Evolutionary conservation across 305 asterid species (phyloP).

Genomic region (Fraxinus xanthoxyloides): DNA sequence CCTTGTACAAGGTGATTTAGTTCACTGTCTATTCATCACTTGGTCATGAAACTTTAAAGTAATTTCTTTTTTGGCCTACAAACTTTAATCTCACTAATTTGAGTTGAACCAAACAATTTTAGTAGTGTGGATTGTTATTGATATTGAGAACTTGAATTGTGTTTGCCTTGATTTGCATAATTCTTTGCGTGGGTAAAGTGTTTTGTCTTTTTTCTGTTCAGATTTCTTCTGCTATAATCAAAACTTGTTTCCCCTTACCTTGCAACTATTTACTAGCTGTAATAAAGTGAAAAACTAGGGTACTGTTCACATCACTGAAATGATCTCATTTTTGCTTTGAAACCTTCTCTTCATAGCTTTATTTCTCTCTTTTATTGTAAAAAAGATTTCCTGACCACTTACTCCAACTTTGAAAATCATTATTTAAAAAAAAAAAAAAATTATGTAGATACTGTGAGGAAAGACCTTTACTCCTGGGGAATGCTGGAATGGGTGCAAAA

Average conservation of each 20-base stretch:
- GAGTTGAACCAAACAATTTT: not conserved
- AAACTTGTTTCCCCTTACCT: not conserved
- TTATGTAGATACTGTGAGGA: slow-evolving; percentile 89
- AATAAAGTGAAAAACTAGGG: not conserved
- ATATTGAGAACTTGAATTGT: not conserved
- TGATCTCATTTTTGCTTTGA: not conserved
- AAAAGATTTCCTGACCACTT: not conserved
- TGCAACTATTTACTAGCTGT: not conserved
- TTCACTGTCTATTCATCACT: not conserved
- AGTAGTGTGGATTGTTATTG: not conserved
- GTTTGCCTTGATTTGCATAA: not conserved
- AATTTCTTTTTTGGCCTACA: not conserved
- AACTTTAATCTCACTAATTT: not conserved
- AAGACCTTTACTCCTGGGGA: slow-evolving; percentile 96
- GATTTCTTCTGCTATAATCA: not conserved
- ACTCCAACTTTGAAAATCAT: not conserved
- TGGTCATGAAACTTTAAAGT: not conserved
- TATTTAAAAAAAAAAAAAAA: not conserved
- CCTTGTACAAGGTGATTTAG: not conserved
- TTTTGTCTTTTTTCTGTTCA: not conserved
- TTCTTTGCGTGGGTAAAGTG: not conserved
- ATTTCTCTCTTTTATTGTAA: not conserved
- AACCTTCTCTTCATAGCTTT: not conserved
- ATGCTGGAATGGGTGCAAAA: slow-evolving; percentile 98
- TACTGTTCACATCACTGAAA: not conserved